A percentile compares a stretch with the other conserved stretches of the same genome.
phyloP scores from a whole-genome alignment of 2,329 filamentous ascomycete species.

The Neopestalotiopsis sp. region DNA sequence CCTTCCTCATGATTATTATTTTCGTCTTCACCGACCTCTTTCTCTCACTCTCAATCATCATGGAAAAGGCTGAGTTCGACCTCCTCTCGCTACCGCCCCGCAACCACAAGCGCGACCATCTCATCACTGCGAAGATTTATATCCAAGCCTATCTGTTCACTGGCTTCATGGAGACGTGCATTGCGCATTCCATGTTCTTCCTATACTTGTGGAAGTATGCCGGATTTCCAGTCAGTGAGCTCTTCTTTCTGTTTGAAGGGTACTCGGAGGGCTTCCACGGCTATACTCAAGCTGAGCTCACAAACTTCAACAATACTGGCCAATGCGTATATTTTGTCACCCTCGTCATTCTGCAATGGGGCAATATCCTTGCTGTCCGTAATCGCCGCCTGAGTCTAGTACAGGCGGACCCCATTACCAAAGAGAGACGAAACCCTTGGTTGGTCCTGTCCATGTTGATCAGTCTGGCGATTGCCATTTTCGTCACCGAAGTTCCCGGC shows the following conservation, averaged over 20 bases:
- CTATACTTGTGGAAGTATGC: constrained; percentile 55
- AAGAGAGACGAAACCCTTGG: constrained; percentile 55
- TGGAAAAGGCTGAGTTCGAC: constrained; percentile 62
- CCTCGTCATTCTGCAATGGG: constrained; percentile 59
- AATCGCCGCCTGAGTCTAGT: constrained; percentile 58
- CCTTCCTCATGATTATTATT: constrained; percentile 64
- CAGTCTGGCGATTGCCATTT: constrained; percentile 56
- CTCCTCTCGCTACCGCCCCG: constrained; percentile 56
- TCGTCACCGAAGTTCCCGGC: constrained; percentile 57
- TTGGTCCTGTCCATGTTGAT: constrained; percentile 51
- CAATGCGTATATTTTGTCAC: constrained; percentile 62
- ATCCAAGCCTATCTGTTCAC: constrained; percentile 58
- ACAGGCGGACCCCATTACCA: constrained; percentile 54
- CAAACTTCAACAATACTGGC: constrained; percentile 53
- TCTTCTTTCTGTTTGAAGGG: constrained; percentile 56
- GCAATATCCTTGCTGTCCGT: constrained; percentile 56
- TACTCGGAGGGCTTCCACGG: constrained; percentile 56
- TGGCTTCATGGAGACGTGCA: constrained; percentile 56
- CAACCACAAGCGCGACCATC: constrained; percentile 54
- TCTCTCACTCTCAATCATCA: constrained; percentile 55
- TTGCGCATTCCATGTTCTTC: constrained; percentile 60
- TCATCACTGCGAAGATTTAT: constrained; percentile 46
- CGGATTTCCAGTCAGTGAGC: constrained; percentile 50
- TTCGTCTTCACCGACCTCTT: constrained; percentile 62
- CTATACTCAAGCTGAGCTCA: constrained; percentile 50